Base-by-base conservation (phyloP, 2,329 filamentous ascomycete genomes). In the Coniochaeta sp. region DNA sequence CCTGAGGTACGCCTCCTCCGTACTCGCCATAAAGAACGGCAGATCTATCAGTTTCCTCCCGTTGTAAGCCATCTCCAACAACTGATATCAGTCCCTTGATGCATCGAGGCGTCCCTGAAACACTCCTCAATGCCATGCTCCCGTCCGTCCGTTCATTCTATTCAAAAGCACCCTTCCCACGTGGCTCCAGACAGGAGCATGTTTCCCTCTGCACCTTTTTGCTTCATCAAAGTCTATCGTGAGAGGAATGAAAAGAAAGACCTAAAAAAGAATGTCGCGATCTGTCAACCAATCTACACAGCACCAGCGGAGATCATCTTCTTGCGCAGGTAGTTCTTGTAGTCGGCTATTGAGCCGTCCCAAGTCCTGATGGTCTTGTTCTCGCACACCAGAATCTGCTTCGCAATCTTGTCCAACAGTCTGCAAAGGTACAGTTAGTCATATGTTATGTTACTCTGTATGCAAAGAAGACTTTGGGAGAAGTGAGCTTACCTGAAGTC, bases 301-400 rank as follows among this genome's bases (percentile, higher is more conserved):
- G 89, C 89, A 69, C 92, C 92, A 52, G 83, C 75, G 45, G 82
- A 82, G 66, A 96, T 76, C 94, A 99, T 99, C 89, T 97, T 97
- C 86, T 97, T 97, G 69, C 92, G 86, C 65, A 99, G 82, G 75
- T 96, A 84, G 76, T 95, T 89, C 89, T 99, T 99, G 89, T 99
- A 99, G 55, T 91, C 85, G 61, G 86, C 86, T 65, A 99, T 99
- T 58, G 74, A 76, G 63, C 92, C 92, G 57, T 92, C 85, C 94
- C 94, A 99, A 64, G 83, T 75, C 63, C 81, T 85, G 62, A 97
- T 91, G 13, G 91, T 91, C 81, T 91, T 91, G 84, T 99, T 91
- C 77, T 99, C 94, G 74, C 95, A 99, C 52, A 99, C 94, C 75
- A 99, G 85, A 72, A 99, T 99, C 72, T 99, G 90, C 82, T 99